Evolutionary conservation across 2,329 filamentous ascomycete species (phyloP).

Genomic region (Cercospora sojina): DNA sequence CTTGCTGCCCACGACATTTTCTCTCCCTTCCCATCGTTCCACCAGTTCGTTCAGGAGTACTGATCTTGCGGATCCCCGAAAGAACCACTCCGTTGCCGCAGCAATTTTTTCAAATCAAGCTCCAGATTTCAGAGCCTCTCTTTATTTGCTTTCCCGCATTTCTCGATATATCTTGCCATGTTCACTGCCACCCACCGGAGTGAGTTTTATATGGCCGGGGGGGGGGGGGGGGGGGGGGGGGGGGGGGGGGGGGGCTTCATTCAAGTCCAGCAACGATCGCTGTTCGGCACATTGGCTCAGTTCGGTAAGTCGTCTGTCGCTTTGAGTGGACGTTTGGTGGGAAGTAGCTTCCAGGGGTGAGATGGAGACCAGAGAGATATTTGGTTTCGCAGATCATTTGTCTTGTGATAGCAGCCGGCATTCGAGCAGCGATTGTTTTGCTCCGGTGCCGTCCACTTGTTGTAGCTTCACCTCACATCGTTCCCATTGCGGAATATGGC

Average conservation of each 20-base stretch:
- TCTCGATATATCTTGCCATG: background rate
- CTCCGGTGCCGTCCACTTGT: background rate
- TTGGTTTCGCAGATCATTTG: too few species aligned
- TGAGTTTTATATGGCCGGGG: background rate
- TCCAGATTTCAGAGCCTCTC: background rate
- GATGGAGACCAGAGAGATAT: too few species aligned
- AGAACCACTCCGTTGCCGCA: background rate
- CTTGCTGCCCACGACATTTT: background rate
- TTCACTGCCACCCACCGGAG: background rate
- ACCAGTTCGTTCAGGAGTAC: background rate
- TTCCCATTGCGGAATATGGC: background rate
- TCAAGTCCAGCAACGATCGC: background rate
- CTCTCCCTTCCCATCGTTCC: background rate
- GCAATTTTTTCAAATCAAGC: background rate
- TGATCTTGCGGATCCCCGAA: background rate
- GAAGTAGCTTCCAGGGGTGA: too few species aligned
- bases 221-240: too few species aligned
- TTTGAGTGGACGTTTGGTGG: background rate
- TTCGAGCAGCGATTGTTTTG: background rate
- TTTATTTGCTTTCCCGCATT: background rate
- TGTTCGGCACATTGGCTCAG: background rate
- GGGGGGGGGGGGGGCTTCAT: background rate
- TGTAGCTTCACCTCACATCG: background rate
- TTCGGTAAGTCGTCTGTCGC: background rate
- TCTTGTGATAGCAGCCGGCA: too few species aligned